Evolutionary conservation across 2,329 filamentous ascomycete species (phyloP), one percentile per base, ranked within the genome.

Genomic region (Alternaria ethzedia): DNA sequence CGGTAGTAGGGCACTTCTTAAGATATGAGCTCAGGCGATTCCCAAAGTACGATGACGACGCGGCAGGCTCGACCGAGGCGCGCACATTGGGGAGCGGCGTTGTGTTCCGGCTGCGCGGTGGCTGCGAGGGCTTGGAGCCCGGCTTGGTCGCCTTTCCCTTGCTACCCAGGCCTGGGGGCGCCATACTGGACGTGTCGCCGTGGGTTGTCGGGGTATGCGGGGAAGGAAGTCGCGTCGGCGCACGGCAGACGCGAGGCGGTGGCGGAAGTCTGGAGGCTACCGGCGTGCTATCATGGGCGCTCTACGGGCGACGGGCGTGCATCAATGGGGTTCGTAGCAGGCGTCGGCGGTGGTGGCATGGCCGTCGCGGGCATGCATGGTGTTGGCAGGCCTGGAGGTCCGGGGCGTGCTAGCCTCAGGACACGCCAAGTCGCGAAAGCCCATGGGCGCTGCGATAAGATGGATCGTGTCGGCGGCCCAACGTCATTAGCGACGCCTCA

Each of bases 41-140:
- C 61, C 90, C 87, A 56, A 94, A 86, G 75, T 90, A 91, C 59
- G 91, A 86, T 17, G 78, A 68, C 23, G 67, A 52, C 4, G 63
- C 50, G 26, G 71, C 63, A 13, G 75, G 73, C 79, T 80, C 66
- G 77, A 78, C 67, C 70, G 84, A 79, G 71, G 85, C 74, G 82
- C 86, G 75, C 78, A 85, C 70, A 79, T 82, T 73, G 79, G 87
- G 86, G 74, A 87, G 86, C 36, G 92, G 92, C 15, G 92, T 95
- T 36, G 91, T 92, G 79, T 94, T 94, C 75, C 92, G 90, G 77
- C 91, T 94, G 65, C 88, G 85, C 15, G 76, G 74, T 15, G 72
- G 61, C 51, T 68, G 74, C 11, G 71, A 67, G 21, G 71, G 68
- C 66, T 76, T 78, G 10, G 72, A 73, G 49, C 70, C 68, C 2